Base-by-base conservation (phyloP, 163 green algal species). In the Chloromonas sp. region DNA sequence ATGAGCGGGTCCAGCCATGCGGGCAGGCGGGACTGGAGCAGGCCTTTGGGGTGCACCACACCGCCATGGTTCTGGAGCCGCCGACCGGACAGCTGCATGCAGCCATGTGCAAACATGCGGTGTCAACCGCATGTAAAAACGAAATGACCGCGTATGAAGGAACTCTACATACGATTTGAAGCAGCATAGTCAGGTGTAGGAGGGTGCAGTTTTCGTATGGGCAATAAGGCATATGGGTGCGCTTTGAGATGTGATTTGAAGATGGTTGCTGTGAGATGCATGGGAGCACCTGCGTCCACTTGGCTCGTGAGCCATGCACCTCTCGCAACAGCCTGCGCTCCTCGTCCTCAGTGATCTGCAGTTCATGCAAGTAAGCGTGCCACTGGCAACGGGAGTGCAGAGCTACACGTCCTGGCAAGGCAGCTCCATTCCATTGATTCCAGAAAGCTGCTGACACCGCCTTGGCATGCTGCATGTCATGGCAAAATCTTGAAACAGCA, bases 51-150 rank as follows among this genome's bases (percentile, higher is more conserved):
- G 78, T 93, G 90, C 14, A 96, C 91, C 0, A 89, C 79, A n/a
- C 93, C 93, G 0, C 93, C 93, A 70, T 93, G 89, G 79, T 92
- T 94, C 81, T 94, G 92, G 36, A 95, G 87, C 59, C 88, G 87
- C 14, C 93, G 86, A 0, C 92, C 92, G 0, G 92, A 95, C 5
- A 96, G 89, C 89, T 94, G 87, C n/a, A 81, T 2, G 58, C 14
- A 60, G 74, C 36, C 36, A 36, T 13, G 70, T 76, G 36, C 36
- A 36, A 76, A n/a, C 8, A n/a, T 8, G 8, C 13, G 13, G 70
- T 76, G 70, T 76, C 8, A n/a, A 13, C 70, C 8, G 70, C 8
- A 76, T n/a, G 13, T n/a, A 13, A 76, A 13, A 8, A 76, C 15
- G 2, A n/a, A 79, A n/a, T 79, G 74, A 3, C 15, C 74, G 74